Base-by-base conservation (phyloP, 768 basidiomycete genomes). In the Lactifluus rugatus region DNA sequence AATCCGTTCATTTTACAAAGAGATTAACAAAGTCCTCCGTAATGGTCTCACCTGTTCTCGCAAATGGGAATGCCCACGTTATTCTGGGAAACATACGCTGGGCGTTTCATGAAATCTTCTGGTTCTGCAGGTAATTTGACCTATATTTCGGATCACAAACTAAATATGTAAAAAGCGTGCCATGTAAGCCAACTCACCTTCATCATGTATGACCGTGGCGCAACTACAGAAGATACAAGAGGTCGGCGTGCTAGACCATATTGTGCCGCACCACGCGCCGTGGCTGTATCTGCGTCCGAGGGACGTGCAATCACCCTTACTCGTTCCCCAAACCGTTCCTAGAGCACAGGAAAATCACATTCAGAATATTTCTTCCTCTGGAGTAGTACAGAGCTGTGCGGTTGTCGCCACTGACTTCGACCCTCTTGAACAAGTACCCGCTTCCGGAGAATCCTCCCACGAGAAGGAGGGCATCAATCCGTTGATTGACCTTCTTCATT, bases 381-480 rank as follows among this genome's bases (percentile, higher is more conserved):
- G 45, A 49, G 56, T 52, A 58, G n/a, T 44, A 21, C 26, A 28
- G 8, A 58, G 44, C 52, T n/a, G 54, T 31, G 37, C 26, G 31
- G 3, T 32, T 42, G 57, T 52, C 44, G 44, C 31, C 46, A 74
- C 80, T 60, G 52, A 84, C 88, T 77, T 90, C 79, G 41, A 93
- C 85, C 61, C 82, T 80, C 66, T 81, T 77, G 72, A 87, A 89
- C 62, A 93, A 75, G 70, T 94, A 93, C 68, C 89, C 85, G 70
- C 87, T 87, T 7, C 85, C 88, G 49, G 85, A 85, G 70, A 94
- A 94, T 54, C 91, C 91, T 71, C 91, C 91, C 68, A 94, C 90
- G 66, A 93, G 81, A 64, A 94, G 80, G 52, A 94, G 73, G 9
- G 90, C 91, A 76, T 93, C 83, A 68, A 93, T 81, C 47, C 75